phyloP scores from a whole-genome alignment of 805 yeast species.

The Saturnispora serradocipensis region DNA sequence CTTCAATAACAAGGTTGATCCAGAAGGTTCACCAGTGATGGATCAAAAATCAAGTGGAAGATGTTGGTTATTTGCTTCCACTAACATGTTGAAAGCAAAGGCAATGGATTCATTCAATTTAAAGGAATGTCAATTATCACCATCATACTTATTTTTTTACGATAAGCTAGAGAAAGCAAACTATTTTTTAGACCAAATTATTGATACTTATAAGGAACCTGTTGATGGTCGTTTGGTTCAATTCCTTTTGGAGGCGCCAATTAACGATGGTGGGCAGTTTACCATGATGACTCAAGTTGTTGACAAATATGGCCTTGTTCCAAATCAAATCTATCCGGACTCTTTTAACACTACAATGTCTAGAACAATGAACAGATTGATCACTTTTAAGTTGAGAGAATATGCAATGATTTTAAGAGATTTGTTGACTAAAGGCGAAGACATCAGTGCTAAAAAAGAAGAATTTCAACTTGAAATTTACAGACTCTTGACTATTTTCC shows the following conservation, averaged over 20 bases:
- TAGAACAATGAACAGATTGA: conserved; percentile 44
- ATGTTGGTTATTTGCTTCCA: conserved; percentile 85
- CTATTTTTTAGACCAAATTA: conserved; percentile 66
- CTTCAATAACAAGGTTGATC: conserved; percentile 35
- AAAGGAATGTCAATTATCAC: conserved; percentile 65
- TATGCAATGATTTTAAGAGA: conserved; percentile 63
- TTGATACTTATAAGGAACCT: conserved; percentile 57
- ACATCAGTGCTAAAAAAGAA: conserved; percentile 27
- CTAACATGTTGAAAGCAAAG: conserved; percentile 59
- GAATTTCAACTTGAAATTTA: conserved; percentile 52
- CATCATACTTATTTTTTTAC: conserved; percentile 70
- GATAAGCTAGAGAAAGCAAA: conserved; percentile 83
- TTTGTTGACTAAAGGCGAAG: conserved; percentile 30
- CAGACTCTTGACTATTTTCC: conserved; percentile 53
- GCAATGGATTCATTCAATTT: conserved; percentile 55
- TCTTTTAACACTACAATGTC: conserved; percentile 45
- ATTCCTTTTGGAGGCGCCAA: conserved; percentile 55
- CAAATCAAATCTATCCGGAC: conserved; percentile 67
- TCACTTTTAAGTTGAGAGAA: conserved; percentile 67
- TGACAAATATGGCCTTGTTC: conserved; percentile 75
- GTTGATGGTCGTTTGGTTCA: conserved; percentile 66
- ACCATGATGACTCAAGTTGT: conserved; percentile 72
- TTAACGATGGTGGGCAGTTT: conserved; percentile 82
- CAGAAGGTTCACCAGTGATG: conserved; percentile 55
- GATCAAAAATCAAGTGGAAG: conserved; percentile 73